Percentiles rank a stretch among this genome's conserved stretches.
phyloP scores from a whole-genome alignment of 1,284 basidiomycete species.

The Cystobasidiaceae sp. region DNA sequence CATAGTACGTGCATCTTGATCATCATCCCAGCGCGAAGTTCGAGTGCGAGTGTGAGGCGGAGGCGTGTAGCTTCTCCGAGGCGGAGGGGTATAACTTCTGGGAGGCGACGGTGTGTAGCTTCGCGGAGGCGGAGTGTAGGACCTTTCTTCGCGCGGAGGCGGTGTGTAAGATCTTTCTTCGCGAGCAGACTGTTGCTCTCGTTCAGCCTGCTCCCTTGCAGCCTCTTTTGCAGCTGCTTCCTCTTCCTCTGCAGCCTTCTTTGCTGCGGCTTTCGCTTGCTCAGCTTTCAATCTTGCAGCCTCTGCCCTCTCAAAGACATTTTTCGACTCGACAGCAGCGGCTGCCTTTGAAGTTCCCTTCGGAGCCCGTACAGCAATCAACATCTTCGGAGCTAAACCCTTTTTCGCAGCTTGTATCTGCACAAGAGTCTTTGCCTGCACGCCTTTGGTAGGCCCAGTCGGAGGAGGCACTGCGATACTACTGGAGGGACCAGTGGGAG shows the following conservation, averaged over 20 bases:
- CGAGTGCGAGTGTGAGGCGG: no score
- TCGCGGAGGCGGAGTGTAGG: background rate
- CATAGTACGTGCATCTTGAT: no score
- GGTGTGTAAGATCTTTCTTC: background rate
- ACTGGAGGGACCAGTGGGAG: background rate
- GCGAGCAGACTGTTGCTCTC: background rate
- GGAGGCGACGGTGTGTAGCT: background rate
- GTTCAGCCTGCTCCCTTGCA: background rate
- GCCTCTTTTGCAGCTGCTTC: background rate
- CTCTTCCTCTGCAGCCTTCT: background rate
- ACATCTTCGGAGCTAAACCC: background rate
- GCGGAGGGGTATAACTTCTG: no score
- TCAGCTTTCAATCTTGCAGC: background rate
- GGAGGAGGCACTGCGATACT: background rate
- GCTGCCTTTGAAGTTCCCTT: background rate
- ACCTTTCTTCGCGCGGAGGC: background rate
- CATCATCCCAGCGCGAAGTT: no score
- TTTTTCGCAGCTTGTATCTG: background rate
- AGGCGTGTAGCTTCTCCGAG: no score
- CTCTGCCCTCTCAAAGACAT: constrained; percentile 3
- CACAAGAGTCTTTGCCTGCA: background rate
- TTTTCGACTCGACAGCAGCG: background rate
- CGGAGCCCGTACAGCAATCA: background rate
- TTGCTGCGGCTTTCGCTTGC: background rate
- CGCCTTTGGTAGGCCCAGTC: background rate